A percentile compares a stretch with the other conserved stretches of the same genome.
These are phyloP conservation scores for Aspergillus transmontanensis DNA, from an alignment of 2,329 filamentous ascomycete genomes.

Conservation along the genomic window DNA sequence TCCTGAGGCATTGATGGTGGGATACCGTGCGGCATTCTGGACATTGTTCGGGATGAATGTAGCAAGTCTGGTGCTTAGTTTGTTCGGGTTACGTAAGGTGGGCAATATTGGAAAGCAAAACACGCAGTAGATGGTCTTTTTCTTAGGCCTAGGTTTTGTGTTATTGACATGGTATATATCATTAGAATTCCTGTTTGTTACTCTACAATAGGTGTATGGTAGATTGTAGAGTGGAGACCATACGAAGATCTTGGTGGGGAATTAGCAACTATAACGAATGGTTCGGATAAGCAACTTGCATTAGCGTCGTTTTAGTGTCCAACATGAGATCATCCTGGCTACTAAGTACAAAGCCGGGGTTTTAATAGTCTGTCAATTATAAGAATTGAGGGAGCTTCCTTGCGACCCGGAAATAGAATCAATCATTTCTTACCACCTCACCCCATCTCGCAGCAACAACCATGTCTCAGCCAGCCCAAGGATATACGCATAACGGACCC, in stretches of 20 bases:
- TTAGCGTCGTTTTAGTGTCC: not conserved
- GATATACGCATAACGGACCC: slow-evolving; percentile 4
- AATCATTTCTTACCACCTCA: not conserved
- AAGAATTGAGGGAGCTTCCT: not conserved
- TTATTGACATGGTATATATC: not conserved
- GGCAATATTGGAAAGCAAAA: slow-evolving; percentile 9
- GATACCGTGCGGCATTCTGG: slow-evolving; percentile 56
- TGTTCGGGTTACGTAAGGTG: not conserved
- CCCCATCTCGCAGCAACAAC: not conserved
- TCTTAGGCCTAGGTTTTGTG: not conserved
- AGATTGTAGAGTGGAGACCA: too few species aligned
- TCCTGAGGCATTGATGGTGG: slow-evolving; percentile 46
- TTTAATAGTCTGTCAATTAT: not conserved
- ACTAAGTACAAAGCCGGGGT: too few species aligned
- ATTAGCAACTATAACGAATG: too few species aligned
- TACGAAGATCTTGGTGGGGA: too few species aligned
- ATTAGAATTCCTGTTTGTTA: too few species aligned
- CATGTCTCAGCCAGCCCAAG: not conserved
- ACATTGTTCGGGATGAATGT: not conserved
- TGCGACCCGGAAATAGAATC: not conserved
- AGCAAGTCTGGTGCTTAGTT: not conserved
- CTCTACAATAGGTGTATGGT: too few species aligned
- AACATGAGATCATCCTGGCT: not conserved
- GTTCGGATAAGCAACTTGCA: not conserved
- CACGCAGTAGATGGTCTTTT: not conserved